Conservation (phyloP, 495 filamentous ascomycete species). For the Jackrogersella multiformis region DNA sequence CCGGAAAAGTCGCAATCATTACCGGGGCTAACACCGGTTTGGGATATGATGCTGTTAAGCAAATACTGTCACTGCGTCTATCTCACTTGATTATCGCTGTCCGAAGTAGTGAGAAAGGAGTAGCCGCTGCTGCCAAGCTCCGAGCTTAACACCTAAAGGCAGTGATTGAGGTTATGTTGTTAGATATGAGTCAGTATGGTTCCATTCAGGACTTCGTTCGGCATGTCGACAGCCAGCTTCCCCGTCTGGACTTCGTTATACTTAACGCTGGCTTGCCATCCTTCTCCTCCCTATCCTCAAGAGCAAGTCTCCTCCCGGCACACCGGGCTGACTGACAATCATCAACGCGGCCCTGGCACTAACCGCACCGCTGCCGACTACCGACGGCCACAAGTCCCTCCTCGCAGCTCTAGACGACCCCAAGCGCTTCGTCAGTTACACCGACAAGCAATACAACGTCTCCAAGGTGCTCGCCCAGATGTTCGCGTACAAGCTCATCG, state of each 20-base stretch:
- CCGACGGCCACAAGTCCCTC: constrained; percentile 46
- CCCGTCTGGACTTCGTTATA: constrained; percentile 59
- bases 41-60: constrained; percentile 57
- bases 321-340: constrained; percentile 54
- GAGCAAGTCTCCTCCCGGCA: constrained; percentile 38
- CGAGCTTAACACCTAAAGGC: constrained; percentile 46
- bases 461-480: constrained; percentile 57
- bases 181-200: constrained; percentile 60
- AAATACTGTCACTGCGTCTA: constrained; percentile 58
- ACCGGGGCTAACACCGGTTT: constrained; percentile 61
- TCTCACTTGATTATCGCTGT: constrained; percentile 64
- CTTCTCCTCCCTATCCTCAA: constrained; percentile 61
- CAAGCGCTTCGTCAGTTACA: constrained; percentile 37
- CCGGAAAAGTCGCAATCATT: constrained; percentile 56
- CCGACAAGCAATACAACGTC: constrained; percentile 48
- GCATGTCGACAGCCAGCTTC: constrained; percentile 46
- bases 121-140: constrained; percentile 52
- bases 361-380: constrained; percentile 47
- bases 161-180: constrained; percentile 62
- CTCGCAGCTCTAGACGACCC: constrained; percentile 56
- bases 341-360: constrained; percentile 50
- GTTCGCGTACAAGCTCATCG: constrained; percentile 54
- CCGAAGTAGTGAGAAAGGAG: constrained; percentile 59
- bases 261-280: constrained; percentile 63
- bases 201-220: constrained; percentile 58